Conservation (phyloP, 306 rosid genomes). For the Abrus precatorius region DNA sequence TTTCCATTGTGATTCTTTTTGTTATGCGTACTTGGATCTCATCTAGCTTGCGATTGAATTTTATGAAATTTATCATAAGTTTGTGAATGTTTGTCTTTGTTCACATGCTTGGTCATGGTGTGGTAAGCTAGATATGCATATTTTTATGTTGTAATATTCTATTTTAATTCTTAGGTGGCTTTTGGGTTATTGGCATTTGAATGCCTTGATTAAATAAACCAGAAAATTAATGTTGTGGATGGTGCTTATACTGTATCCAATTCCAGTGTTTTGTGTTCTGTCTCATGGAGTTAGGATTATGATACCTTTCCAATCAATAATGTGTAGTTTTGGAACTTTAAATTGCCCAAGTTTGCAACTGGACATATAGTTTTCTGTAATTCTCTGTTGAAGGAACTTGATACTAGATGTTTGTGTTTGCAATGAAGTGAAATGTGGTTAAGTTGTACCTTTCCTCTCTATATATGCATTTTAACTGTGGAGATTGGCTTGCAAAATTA, state of each 20-base stretch:
- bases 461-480: not conserved
- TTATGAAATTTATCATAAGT: not conserved
- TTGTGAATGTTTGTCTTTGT: not conserved
- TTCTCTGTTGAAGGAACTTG: not conserved
- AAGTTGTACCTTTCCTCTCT: not conserved
- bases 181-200: constrained; percentile 36
- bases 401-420: not conserved
- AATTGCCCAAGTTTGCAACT: not conserved
- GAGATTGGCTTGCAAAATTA: not conserved
- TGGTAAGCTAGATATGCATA: constrained; percentile 25
- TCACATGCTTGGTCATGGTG: constrained; percentile 21
- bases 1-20: not conserved
- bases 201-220: constrained; percentile 11
- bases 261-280: not conserved
- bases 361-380: not conserved
- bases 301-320: constrained; percentile 18
- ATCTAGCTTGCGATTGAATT: constrained; percentile 17
- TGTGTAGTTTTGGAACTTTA: constrained; percentile 4
- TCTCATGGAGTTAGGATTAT: constrained; percentile 18
- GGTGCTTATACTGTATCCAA: constrained; percentile 13
- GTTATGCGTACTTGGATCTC: constrained; percentile 19
- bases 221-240: constrained; percentile 4
- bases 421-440: constrained; percentile 15
- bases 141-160: constrained; percentile 11
- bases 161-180: not conserved